These are phyloP conservation scores for Fusarium incarnatum DNA, from an alignment of 2,329 filamentous ascomycete species.

Conservation along the genomic window DNA sequence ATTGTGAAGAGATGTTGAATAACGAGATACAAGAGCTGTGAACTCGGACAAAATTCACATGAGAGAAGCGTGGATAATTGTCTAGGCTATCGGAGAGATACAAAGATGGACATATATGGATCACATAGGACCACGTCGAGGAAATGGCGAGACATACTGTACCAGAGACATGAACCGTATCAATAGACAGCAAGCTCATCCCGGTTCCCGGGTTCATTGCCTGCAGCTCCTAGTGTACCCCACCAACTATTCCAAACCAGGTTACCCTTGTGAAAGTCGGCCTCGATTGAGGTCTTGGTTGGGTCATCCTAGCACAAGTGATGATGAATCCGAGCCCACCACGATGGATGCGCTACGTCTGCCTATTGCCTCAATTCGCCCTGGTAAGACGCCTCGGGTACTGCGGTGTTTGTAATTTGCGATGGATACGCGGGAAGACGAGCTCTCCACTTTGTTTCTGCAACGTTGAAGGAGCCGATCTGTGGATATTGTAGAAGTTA, in stretches of 20 bases:
- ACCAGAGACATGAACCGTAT: background rate
- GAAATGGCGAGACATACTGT: background rate
- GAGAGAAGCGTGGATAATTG: background rate
- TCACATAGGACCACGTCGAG: background rate
- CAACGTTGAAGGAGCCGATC: constrained; percentile 1
- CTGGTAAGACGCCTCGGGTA: background rate
- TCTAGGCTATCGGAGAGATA: background rate
- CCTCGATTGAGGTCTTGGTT: background rate
- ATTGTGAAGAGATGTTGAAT: background rate
- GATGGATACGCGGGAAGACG: background rate
- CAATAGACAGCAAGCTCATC: background rate
- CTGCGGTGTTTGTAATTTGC: background rate
- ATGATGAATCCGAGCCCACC: background rate
- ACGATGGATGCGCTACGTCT: background rate
- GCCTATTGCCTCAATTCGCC: background rate
- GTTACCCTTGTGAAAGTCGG: background rate
- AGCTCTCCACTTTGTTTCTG: background rate
- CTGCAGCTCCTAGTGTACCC: constrained; percentile 4
- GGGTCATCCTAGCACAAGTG: background rate
- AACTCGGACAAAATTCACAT: background rate
- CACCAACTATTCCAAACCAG: background rate
- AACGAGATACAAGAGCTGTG: background rate
- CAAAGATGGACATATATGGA: background rate
- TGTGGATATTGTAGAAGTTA: background rate
- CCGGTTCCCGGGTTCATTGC: background rate